Evolutionary conservation across 768 basidiomycete species (phyloP), one percentile per base, ranked within the genome.

Genomic region (Russula emetica): DNA sequence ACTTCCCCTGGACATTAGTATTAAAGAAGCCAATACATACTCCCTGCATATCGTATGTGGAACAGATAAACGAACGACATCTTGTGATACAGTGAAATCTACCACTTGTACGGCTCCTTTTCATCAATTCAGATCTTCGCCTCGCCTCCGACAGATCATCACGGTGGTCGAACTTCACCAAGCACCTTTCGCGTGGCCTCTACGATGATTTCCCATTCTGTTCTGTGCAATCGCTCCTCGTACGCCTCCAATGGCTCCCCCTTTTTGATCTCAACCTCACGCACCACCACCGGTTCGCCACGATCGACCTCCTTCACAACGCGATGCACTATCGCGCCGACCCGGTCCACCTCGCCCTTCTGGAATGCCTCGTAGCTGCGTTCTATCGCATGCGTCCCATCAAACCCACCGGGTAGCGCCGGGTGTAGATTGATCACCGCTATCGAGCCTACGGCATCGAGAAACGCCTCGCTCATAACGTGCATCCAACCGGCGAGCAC

Each of bases 401-500:
- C 94, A 70, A 99, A 99, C n/a, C 88, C 85, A 2, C 94, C 94
- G 0, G 96, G 96, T 2, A 99, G 77, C 5, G 97, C 97, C 8
- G 97, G 97, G 70, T 98, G 97, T 5, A 99, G 79, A 72, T 98
- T 99, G 78, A 99, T 96, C 66, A 97, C 90, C 0, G 92, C 87
- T 2, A 96, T 83, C 5, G 62, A 82, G 54, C 80, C 78, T 56
- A 92, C 72, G 36, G 85, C 78, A 22, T 91, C 83, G 63, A 98
- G 74, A 74, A 98, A 98, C 0, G 77, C 78, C 58, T 91, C 87
- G 62, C 87, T 85, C 63, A 98, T 81, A 70, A 98, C 92, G 71
- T 98, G 95, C 96, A 99, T 98, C 92, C 94, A 99, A 0, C 97
- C 97, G 0, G 96, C 97, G n/a, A 98, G 80, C 8, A 98, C 90